Conservation (phyloP, 148 eudicot species). For the Rhododendron kiyosumense region DNA sequence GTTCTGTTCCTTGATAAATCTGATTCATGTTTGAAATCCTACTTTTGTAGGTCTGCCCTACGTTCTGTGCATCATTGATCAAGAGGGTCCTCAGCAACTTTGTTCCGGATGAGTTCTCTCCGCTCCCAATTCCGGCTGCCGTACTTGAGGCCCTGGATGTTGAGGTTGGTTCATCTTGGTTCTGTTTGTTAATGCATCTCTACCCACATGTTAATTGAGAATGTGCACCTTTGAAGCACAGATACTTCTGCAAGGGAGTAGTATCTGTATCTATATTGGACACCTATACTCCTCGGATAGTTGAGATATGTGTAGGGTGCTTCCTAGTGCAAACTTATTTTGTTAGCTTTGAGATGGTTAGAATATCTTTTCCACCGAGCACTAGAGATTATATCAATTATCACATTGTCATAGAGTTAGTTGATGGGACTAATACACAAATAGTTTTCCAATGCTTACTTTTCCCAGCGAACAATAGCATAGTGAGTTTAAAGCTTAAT, state of each 20-base stretch:
- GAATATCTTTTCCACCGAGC: not conserved
- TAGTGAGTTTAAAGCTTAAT: not conserved
- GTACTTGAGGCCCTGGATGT: conserved; percentile 57
- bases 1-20: not conserved
- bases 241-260: not conserved
- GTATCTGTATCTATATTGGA: no score
- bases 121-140: conserved; percentile 55
- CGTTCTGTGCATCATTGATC: conserved; percentile 50
- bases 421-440: not conserved
- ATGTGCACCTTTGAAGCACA: not conserved
- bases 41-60: conserved; percentile 71
- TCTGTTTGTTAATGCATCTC: not conserved
- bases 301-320: not conserved
- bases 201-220: not conserved
- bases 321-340: not conserved
- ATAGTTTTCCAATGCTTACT: not conserved
- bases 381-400: not conserved
- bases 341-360: not conserved
- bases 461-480: not conserved
- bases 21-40: conserved; percentile 11
- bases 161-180: conserved; percentile 49
- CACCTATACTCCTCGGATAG: not conserved
- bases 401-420: not conserved
- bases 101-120: conserved; percentile 90
- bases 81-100: conserved; percentile 63